Percentiles rank a stretch among this genome's conserved stretches.
These are phyloP conservation scores for Inonotus hispidus DNA, from an alignment of 1,284 basidiomycete genomes.

Conservation along the genomic window DNA sequence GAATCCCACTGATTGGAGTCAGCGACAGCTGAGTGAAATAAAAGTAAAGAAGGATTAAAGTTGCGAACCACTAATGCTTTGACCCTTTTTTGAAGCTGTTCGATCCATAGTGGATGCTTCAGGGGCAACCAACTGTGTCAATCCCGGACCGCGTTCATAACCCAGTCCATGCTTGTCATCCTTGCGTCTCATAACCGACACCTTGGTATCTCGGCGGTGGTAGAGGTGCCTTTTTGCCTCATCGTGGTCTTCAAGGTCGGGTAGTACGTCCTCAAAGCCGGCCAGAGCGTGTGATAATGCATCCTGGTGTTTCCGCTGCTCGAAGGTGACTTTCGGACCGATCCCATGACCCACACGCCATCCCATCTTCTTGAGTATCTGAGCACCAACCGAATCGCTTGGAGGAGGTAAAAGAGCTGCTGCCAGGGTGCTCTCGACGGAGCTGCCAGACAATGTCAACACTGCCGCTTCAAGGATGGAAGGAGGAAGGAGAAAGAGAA, in stretches of 20 bases:
- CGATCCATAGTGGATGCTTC: slow-evolving; percentile 26
- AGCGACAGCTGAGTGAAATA: not conserved
- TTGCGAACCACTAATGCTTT: slow-evolving; percentile 54
- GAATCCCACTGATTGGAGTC: slow-evolving; percentile 56
- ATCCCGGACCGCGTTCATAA: slow-evolving; percentile 58
- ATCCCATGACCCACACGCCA: slow-evolving; percentile 93
- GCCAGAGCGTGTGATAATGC: slow-evolving; percentile 36
- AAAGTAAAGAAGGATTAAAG: slow-evolving; percentile 3
- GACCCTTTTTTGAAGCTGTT: slow-evolving; percentile 35
- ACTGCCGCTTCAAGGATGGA: not conserved
- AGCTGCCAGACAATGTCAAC: slow-evolving; percentile 34
- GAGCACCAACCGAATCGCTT: slow-evolving; percentile 72
- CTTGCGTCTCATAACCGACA: slow-evolving; percentile 62
- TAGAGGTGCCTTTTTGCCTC: slow-evolving; percentile 85
- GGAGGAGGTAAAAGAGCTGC: slow-evolving; percentile 53
- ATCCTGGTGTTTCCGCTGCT: slow-evolving; percentile 70
- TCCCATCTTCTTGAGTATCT: slow-evolving; percentile 90
- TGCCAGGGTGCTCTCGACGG: slow-evolving; percentile 56
- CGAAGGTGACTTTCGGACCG: slow-evolving; percentile 82
- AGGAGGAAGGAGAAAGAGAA: not conserved
- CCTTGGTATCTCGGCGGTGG: slow-evolving; percentile 74
- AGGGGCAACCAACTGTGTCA: slow-evolving; percentile 49
- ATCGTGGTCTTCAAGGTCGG: slow-evolving; percentile 39
- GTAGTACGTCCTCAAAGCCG: slow-evolving; percentile 37
- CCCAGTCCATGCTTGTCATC: slow-evolving; percentile 79